A percentile compares a stretch with the other conserved stretches of the same genome.
Conservation (phyloP, 352 stramenopile species). For the Albugo candida region DNA sequence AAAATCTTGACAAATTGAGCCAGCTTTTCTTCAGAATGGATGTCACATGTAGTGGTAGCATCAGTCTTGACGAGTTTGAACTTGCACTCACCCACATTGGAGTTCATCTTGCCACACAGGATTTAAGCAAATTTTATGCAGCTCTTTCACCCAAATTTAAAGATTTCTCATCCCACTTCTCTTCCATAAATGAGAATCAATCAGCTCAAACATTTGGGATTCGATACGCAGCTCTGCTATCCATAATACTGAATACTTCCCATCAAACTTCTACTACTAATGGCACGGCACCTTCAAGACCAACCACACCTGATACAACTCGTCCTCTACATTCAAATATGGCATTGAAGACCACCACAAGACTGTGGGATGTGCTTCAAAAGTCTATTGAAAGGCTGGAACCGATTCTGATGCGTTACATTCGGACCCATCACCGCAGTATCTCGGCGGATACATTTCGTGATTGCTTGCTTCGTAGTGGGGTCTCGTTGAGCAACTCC, state of each 20-base stretch:
- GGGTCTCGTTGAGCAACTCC: slow-evolving; percentile 38
- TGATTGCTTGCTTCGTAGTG: slow-evolving; percentile 31
- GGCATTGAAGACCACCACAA: slow-evolving; percentile 4
- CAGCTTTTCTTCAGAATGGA: slow-evolving; percentile 72
- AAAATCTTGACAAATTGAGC: slow-evolving; percentile 39
- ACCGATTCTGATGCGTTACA: slow-evolving; percentile 30
- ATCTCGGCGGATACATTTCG: slow-evolving; percentile 40
- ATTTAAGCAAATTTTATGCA: slow-evolving; percentile 49
- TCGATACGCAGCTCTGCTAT: slow-evolving; percentile 42
- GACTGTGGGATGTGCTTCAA: slow-evolving; percentile 45
- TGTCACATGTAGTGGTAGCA: slow-evolving; percentile 32
- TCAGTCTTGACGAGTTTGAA: slow-evolving; percentile 50
- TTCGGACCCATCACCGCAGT: slow-evolving; percentile 25
- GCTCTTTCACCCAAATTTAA: slow-evolving; percentile 22
- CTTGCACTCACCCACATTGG: slow-evolving; percentile 48
- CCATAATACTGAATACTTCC: neutral
- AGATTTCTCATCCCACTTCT: slow-evolving; percentile 1
- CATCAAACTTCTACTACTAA: neutral
- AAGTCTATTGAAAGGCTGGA: slow-evolving; percentile 23
- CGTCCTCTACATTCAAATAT: too few relatives aligned
- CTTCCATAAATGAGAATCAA: slow-evolving; percentile 3
- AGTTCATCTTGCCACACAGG: slow-evolving; percentile 37
- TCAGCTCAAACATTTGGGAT: slow-evolving; percentile 14
- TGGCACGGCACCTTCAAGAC: slow-evolving; percentile 1
- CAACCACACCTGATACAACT: neutral